Evolutionary conservation across 306 rosid genomes (phyloP).

Genomic region (Cotoneaster glaucophyllus): DNA sequence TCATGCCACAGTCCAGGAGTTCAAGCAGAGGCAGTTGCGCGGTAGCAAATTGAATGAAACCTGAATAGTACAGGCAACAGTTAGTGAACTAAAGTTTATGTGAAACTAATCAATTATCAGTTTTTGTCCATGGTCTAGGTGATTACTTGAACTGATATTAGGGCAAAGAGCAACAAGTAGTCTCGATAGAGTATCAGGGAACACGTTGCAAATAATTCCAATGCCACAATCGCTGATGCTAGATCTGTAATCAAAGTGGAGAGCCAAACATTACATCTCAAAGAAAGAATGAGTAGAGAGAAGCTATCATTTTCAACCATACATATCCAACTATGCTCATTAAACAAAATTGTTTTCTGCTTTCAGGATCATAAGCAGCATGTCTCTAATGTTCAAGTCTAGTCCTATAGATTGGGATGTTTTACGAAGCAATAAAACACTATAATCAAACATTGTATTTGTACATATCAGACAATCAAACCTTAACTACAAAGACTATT

Average conservation of each 20-base stretch:
- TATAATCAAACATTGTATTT: neutral
- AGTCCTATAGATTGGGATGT: neutral
- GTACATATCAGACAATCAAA: neutral
- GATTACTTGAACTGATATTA: constrained; percentile 86
- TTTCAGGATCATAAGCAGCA: neutral
- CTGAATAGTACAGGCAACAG: constrained; percentile 34
- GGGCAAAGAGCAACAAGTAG: constrained; percentile 97
- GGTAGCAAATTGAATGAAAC: constrained; percentile 91
- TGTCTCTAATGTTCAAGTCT: neutral
- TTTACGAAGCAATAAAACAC: neutral
- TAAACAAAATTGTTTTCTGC: neutral
- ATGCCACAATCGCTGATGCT: constrained; percentile 90
- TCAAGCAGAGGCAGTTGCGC: constrained; percentile 89
- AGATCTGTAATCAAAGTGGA: constrained; percentile 52
- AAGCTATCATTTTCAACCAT: neutral
- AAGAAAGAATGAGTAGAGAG: neutral
- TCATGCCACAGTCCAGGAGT: constrained; percentile 98
- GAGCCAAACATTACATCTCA: constrained; percentile 10
- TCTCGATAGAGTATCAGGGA: constrained; percentile 68
- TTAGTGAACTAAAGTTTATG: constrained; percentile 10
- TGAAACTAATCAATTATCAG: constrained; percentile 1
- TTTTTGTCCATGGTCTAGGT: neutral
- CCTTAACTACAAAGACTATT: neutral
- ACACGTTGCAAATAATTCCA: constrained; percentile 88
- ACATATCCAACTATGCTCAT: neutral